Conservation (phyloP, 2,329 filamentous ascomycete genomes). For the Talaromyces albobiverticillius region DNA sequence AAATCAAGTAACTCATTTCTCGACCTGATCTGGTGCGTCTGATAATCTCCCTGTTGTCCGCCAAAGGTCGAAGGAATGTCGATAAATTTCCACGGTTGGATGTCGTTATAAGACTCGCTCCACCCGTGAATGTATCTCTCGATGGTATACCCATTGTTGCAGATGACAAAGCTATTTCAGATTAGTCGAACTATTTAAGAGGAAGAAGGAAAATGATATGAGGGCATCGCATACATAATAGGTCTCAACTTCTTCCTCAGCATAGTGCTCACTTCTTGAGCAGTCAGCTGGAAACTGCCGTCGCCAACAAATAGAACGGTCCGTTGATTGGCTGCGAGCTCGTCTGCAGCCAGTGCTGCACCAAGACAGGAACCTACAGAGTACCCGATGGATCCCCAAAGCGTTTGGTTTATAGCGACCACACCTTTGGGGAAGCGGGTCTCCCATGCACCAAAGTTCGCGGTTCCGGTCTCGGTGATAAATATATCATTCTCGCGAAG, state of each 20-base stretch:
- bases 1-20: constrained; percentile 64
- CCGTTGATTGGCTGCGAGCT: constrained; percentile 33
- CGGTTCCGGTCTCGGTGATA: constrained; percentile 58
- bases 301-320: constrained; percentile 62
- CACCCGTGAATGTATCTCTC: constrained; percentile 81
- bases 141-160: constrained; percentile 82
- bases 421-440: constrained; percentile 50
- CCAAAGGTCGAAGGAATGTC: constrained; percentile 66
- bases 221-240: constrained; percentile 60
- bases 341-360: constrained; percentile 50
- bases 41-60: constrained; percentile 52
- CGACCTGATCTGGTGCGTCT: constrained; percentile 64
- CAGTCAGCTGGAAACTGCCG: constrained; percentile 65
- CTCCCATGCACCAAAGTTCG: constrained; percentile 53
- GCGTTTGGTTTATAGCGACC: constrained; percentile 50
- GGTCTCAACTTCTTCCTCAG: constrained; percentile 63
- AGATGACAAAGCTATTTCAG: constrained; percentile 61
- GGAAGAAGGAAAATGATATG: not conserved
- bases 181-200: not conserved
- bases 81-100: constrained; percentile 69
- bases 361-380: constrained; percentile 59
- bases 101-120: constrained; percentile 74
- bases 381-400: constrained; percentile 61
- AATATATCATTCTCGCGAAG: constrained; percentile 55
- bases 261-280: constrained; percentile 64